Conservation (phyloP, 108 stramenopile genomes). For the Pelagomonas calceolata region DNA sequence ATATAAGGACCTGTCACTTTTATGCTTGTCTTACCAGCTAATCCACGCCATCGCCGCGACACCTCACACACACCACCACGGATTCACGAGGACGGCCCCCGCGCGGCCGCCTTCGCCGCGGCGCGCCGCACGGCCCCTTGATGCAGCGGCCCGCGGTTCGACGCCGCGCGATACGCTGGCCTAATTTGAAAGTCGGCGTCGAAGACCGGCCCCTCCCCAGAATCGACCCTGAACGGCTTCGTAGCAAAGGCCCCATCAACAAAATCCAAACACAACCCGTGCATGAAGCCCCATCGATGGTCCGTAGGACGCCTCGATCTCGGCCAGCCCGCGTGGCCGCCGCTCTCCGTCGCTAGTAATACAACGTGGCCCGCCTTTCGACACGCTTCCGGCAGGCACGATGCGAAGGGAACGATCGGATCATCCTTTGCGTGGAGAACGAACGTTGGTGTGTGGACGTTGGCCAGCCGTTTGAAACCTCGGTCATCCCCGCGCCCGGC, state of each 20-base stretch:
- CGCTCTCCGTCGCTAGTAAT: conserved; percentile 8
- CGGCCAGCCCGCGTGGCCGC: conserved; percentile 35
- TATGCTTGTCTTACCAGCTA: too few relatives aligned
- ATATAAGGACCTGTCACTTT: too few relatives aligned
- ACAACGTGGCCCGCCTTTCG: background rate
- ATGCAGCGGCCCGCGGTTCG: too few relatives aligned
- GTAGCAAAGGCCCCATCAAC: conserved; percentile 5
- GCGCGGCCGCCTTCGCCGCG: too few relatives aligned
- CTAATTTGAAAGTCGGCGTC: too few relatives aligned
- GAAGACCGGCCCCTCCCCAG: too few relatives aligned
- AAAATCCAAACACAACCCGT: conserved; percentile 12
- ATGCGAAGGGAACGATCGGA: conserved; percentile 18
- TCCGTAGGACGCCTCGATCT: conserved; percentile 5
- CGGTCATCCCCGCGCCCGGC: background rate
- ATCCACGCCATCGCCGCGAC: too few relatives aligned
- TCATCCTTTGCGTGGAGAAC: conserved; percentile 30
- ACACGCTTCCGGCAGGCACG: background rate
- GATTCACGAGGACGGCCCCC: too few relatives aligned
- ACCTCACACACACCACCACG: too few relatives aligned
- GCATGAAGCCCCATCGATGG: conserved; percentile 23
- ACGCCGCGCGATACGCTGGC: too few relatives aligned
- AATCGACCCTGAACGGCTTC: too few relatives aligned
- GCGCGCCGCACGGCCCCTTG: too few relatives aligned
- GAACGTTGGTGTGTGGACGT: conserved; percentile 14
- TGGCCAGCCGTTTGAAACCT: background rate